Percentiles rank a stretch among this genome's conserved stretches.
Evolutionary conservation across 768 basidiomycete genomes (phyloP).

Genomic region (Trametes cubensis): DNA sequence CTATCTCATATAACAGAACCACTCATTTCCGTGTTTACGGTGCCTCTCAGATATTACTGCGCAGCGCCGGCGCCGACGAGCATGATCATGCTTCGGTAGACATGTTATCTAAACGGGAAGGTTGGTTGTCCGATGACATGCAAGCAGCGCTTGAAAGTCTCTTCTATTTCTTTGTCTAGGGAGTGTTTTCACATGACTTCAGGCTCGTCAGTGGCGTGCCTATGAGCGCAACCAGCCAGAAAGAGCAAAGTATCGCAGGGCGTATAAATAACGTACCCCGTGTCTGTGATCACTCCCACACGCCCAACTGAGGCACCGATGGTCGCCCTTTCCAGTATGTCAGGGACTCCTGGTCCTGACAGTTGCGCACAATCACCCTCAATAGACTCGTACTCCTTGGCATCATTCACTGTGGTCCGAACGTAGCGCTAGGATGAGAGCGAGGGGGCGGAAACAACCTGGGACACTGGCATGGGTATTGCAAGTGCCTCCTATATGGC

Average conservation of each 20-base stretch:
- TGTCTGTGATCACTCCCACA: conserved; percentile 1
- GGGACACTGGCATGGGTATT: not conserved
- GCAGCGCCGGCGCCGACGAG: conserved; percentile 1
- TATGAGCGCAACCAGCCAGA: not conserved
- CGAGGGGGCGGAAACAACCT: not conserved
- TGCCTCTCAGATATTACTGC: not conserved
- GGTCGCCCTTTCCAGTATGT: not conserved
- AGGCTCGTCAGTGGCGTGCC: not conserved
- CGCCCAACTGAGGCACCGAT: not conserved
- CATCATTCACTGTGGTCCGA: not conserved
- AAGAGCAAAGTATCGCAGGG: not conserved
- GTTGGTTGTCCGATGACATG: conserved; percentile 9
- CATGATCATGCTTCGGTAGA: not conserved
- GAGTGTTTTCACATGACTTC: conserved; percentile 14
- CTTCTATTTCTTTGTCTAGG: conserved; percentile 4
- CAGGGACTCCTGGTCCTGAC: not conserved
- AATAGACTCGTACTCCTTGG: not conserved
- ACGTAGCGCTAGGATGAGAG: not conserved
- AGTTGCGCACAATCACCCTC: not conserved
- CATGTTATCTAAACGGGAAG: not conserved
- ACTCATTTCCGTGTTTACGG: not conserved
- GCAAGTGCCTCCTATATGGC: not conserved
- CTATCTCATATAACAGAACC: too few relatives aligned
- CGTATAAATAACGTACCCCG: conserved; percentile 9
- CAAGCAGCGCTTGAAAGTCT: conserved; percentile 15